Percentiles rank a stretch among this genome's conserved stretches.
Evolutionary conservation across 169 alveolate species (phyloP).

Genomic region (Plasmodium relictum): DNA sequence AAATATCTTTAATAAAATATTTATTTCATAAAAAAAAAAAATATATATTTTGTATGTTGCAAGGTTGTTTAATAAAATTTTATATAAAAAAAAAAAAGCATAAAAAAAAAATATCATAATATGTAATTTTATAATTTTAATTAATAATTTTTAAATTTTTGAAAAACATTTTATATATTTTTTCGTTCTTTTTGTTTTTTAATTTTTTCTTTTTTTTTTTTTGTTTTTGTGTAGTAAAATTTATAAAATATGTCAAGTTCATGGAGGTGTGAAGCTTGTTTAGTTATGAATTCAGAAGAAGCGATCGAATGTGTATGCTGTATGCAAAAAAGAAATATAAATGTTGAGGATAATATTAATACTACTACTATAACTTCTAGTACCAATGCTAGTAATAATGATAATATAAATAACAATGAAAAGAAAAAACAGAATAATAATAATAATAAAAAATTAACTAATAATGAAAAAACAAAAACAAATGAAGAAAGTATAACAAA

Average conservation of each 20-base stretch:
- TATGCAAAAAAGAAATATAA: constrained; percentile 45
- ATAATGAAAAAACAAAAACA: constrained; percentile 14
- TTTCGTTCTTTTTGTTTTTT: neutral
- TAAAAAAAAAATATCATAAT: too few species aligned
- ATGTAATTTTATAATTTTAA: too few species aligned
- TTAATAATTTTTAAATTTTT: too few species aligned
- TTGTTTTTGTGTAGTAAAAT: neutral
- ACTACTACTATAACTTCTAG: neutral
- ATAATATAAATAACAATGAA: neutral
- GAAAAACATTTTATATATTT: too few species aligned
- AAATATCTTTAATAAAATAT: too few species aligned
- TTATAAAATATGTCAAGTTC: constrained; percentile 31
- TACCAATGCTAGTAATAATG: neutral
- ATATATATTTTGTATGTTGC: too few species aligned
- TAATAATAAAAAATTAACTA: neutral
- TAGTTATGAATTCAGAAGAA: constrained; percentile 45
- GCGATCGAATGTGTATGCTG: constrained; percentile 55
- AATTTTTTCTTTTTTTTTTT: neutral
- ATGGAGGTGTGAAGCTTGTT: constrained; percentile 63
- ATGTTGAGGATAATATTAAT: neutral
- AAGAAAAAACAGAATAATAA: neutral
- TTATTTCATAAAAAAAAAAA: too few species aligned
- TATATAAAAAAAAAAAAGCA: too few species aligned
- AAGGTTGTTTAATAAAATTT: too few species aligned
- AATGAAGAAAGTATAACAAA: constrained; percentile 18